phyloP scores from a whole-genome alignment of 805 yeast species.

The Ogataea degrootiae region DNA sequence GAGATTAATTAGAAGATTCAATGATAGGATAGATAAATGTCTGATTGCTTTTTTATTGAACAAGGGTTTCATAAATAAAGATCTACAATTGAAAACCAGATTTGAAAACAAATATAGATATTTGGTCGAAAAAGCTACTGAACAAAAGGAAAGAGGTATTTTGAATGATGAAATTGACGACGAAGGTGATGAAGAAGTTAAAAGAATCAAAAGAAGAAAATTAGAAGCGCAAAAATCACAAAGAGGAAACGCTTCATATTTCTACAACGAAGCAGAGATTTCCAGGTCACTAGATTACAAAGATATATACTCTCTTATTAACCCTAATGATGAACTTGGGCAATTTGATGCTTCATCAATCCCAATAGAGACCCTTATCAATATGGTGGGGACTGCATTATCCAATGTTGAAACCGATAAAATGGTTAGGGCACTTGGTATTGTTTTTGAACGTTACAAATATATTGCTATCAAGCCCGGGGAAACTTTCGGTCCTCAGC shows the following conservation, averaged over 20 bases:
- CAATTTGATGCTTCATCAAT: slow-evolving; percentile 66
- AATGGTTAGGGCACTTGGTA: slow-evolving; percentile 62
- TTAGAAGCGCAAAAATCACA: slow-evolving; percentile 14
- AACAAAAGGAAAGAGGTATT: slow-evolving; percentile 27
- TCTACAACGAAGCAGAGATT: slow-evolving; percentile 27
- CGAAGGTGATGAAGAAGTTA: slow-evolving; percentile 33
- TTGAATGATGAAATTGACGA: slow-evolving; percentile 39
- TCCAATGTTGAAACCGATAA: slow-evolving; percentile 45
- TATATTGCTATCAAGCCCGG: not conserved
- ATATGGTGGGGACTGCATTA: slow-evolving; percentile 66
- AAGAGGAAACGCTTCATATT: slow-evolving; percentile 17
- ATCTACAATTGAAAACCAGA: slow-evolving; percentile 25
- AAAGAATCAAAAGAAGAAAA: slow-evolving; percentile 19
- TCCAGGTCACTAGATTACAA: slow-evolving; percentile 48
- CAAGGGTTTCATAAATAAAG: slow-evolving; percentile 30
- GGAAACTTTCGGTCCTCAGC: not conserved
- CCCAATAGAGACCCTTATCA: slow-evolving; percentile 57
- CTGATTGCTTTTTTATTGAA: slow-evolving; percentile 29
- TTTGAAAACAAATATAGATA: slow-evolving; percentile 31
- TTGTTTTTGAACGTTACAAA: slow-evolving; percentile 59
- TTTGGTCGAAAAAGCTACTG: slow-evolving; percentile 25
- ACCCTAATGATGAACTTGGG: slow-evolving; percentile 52
- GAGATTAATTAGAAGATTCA: slow-evolving; percentile 29
- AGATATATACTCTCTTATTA: slow-evolving; percentile 63
- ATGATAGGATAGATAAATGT: slow-evolving; percentile 33